Evolutionary conservation across 2,329 filamentous ascomycete species (phyloP), one percentile per base, ranked within the genome.

Genomic region (Colletotrichum karsti): DNA sequence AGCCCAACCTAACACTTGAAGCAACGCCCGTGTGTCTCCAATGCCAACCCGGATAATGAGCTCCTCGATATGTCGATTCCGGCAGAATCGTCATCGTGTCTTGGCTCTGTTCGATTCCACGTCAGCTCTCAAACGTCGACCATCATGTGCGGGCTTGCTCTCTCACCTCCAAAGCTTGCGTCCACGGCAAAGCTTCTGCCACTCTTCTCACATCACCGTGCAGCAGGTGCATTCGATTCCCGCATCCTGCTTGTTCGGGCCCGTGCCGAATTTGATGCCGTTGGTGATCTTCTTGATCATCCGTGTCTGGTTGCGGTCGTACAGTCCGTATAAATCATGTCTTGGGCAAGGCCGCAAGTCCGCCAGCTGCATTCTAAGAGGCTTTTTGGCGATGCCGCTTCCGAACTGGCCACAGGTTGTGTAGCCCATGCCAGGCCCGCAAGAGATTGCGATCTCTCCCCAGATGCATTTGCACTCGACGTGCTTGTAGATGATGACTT

Each of bases 381-480:
- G 69, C 20, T 76, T 73, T 68, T 82, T 80, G 56, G 80, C 73
- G 33, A 74, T 73, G 41, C 60, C 60, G 28, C 56, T 69, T 22
- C 72, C 64, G 58, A 80, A 79, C 70, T 80, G 78, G 60, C 77
- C 75, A 75, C 87, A 89, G 28, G 77, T 84, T 66, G 75, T 76
- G 77, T 89, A 88, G 67, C 86, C 85, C 75, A 80, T 80, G 12
- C 82, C 82, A 0, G 84, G 84, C 4, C 73, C 79, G 77, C 87
- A 89, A 6, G 84, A 81, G 48, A 76, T 69, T 4, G 75, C 76
- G 72, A 89, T 80, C 67, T 81, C 74, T 44, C 84, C 80, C 87
- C 87, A 89, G 71, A 79, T 81, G 79, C 88, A 87, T 10, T 78
- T 77, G 81, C 87, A 89, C 66, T 71, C 72, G 55, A 81, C 82